Base-by-base conservation (phyloP, 1,284 basidiomycete genomes). In the Albatrellus sp. region DNA sequence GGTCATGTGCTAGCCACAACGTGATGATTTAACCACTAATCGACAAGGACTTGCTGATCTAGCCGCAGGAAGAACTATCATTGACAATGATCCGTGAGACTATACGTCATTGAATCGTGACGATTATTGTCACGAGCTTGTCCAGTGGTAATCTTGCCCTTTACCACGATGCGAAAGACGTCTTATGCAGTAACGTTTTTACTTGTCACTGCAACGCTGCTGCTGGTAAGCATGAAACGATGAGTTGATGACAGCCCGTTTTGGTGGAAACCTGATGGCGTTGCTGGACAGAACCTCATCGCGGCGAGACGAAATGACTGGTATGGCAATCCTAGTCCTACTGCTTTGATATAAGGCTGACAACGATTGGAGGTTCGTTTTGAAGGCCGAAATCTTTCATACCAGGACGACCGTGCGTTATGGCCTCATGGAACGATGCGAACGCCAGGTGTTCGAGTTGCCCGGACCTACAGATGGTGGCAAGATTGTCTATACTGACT, bases 101-200 rank as follows among this genome's bases (percentile, higher is more conserved):
- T n/a, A 24, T 24, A 24, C 24, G 24, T 24, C 24, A 24, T 24
- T n/a, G n/a, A n/a, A n/a, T n/a, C n/a, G n/a, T n/a, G n/a, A n/a
- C n/a, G n/a, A n/a, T n/a, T n/a, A n/a, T n/a, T 4, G 24, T 24
- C 24, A 24, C 24, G 24, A 24, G 24, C 24, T 7, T 24, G 24
- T 24, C 24, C 24, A 7, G 24, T 24, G 24, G 24, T 24, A 7
- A 24, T 24, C 24, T 4, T 7, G 24, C 7, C 12, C 14, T 32
- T 34, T 9, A 19, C 44, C 36, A 46, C 39, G 34, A 81, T 81
- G 78, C 64, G 78, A 48, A 81, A 80, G 55, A 72, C 67, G 2
- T 82, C 78, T 0, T 82, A 82, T 52, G 68, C 72, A 34, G 48
- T 79, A 46, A 72, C 77, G 0, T 75, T 80, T 47, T 50, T 77